Evolutionary conservation across 768 basidiomycete genomes (phyloP).

Genomic region (Auricularia heimuer): DNA sequence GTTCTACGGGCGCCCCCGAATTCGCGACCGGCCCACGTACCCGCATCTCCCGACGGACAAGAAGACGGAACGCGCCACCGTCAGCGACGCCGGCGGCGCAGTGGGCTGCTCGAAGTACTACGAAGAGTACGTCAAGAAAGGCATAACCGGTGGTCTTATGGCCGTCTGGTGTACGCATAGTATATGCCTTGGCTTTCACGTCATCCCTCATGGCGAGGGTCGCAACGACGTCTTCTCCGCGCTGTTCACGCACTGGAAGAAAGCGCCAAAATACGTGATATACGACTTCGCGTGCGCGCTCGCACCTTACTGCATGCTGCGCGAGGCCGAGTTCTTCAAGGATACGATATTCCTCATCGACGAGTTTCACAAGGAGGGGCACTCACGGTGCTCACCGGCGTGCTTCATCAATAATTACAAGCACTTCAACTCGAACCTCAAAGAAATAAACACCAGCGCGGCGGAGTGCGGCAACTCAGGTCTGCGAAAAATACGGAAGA

Average conservation of each 20-base stretch:
- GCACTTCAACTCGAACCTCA: conserved; percentile 17
- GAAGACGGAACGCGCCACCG: background rate
- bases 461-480: conserved; percentile 27
- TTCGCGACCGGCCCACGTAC: background rate
- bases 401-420: conserved; percentile 21
- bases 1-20: background rate
- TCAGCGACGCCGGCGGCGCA: background rate
- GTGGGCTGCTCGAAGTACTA: background rate
- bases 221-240: conserved; percentile 32
- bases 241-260: conserved; percentile 23
- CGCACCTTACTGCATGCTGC: conserved; percentile 24
- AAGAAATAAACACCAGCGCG: conserved; percentile 15
- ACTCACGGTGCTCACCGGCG: conserved; percentile 24
- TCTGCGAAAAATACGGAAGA: conserved; percentile 19
- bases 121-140: background rate
- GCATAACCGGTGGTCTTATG: background rate
- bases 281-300: conserved; percentile 27
- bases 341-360: conserved; percentile 27
- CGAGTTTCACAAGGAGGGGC: conserved; percentile 23
- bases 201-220: conserved; percentile 28
- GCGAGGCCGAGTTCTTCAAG: conserved; percentile 22
- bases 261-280: conserved; percentile 20
- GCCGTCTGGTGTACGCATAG: background rate
- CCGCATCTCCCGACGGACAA: background rate
- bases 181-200: background rate